These are phyloP conservation scores for Leersia perrieri DNA, from an alignment of 176 grass and related monocot genomes.

Conservation along the genomic window DNA sequence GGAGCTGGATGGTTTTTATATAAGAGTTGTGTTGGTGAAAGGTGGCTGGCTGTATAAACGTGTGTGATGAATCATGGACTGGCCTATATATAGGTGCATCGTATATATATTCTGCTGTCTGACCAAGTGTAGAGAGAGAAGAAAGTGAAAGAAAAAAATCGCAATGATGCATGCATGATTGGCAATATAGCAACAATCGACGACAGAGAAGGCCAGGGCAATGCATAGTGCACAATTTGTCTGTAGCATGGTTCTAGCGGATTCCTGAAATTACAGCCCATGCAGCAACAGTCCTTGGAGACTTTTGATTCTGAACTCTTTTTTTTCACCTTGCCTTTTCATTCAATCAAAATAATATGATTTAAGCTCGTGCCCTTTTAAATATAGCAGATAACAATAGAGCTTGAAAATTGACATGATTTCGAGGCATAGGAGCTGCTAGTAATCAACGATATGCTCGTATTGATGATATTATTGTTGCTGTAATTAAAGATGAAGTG, in stretches of 20 bases:
- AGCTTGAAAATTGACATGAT: too few species aligned
- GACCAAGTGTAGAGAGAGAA: not conserved
- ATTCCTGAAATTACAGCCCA: conserved; percentile 23
- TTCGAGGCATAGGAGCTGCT: too few species aligned
- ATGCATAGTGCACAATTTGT: conserved; percentile 38
- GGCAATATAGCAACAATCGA: not conserved
- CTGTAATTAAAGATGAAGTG: too few species aligned
- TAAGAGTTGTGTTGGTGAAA: too few species aligned
- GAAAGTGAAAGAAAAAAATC: not conserved
- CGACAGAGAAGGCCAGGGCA: conserved; percentile 12
- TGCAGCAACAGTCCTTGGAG: not conserved
- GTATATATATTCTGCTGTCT: not conserved
- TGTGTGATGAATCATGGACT: not conserved
- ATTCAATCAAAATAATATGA: too few species aligned
- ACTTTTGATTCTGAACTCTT: too few species aligned
- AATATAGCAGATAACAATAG: too few species aligned
- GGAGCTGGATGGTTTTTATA: too few species aligned
- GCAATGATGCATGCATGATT: not conserved
- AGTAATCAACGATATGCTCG: too few species aligned
- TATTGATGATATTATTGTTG: too few species aligned
- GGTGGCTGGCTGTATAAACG: not conserved
- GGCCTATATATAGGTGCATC: not conserved
- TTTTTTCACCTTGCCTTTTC: too few species aligned
- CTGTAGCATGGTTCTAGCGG: not conserved
- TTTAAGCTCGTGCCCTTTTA: too few species aligned